Base-by-base conservation (phyloP, 2,329 filamentous ascomycete species). In the Nigrospora oryzae region DNA sequence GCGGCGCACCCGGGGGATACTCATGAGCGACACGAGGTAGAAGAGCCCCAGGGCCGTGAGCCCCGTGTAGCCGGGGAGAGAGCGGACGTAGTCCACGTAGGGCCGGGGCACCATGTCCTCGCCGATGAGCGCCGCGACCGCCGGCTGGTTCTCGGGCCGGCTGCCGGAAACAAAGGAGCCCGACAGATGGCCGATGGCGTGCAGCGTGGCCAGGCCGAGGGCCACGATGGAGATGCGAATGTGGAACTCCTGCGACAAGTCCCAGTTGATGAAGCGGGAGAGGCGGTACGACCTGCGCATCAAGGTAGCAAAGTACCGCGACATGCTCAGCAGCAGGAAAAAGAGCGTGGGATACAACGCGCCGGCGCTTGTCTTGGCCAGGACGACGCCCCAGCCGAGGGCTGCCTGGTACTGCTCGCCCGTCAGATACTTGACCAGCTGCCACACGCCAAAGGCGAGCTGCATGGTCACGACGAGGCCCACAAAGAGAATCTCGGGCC, bases 241-340 rank as follows among this genome's bases (percentile, higher is more conserved):
- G 44, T 81, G 76, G 38, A 81, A 79, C 0, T 64, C 63, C 48
- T 77, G 75, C 1, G 68, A 71, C 1, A 75, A 55, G 47, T 79
- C 75, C 73, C 73, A 77, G 49, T 79, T 78, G 57, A 79, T 63
- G 56, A 79, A 74, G 0, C 72, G 65, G 3, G 71, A 75, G 46
- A 79, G 60, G 43, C 67, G 62, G 49, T 74, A 74, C 11, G 66
- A 74, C n/a, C 69, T 61, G 14, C 75, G 66, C 35, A 77, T 55
- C 44, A 69, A 70, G 0, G 75, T 79, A 2, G 75, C 69, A 16
- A 77, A 67, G 59, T 74, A 77, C 28, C 76, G 38, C 11, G 72
- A 77, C 75, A 79, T 80, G 52, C 73, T 77, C 5, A 79, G 59
- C 7, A 79, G 64, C 46, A 79, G 63, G 51, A 80, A 78, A 60